Base-by-base conservation (phyloP, 2,329 filamentous ascomycete species). In the Arthrobotrys musiformis region DNA sequence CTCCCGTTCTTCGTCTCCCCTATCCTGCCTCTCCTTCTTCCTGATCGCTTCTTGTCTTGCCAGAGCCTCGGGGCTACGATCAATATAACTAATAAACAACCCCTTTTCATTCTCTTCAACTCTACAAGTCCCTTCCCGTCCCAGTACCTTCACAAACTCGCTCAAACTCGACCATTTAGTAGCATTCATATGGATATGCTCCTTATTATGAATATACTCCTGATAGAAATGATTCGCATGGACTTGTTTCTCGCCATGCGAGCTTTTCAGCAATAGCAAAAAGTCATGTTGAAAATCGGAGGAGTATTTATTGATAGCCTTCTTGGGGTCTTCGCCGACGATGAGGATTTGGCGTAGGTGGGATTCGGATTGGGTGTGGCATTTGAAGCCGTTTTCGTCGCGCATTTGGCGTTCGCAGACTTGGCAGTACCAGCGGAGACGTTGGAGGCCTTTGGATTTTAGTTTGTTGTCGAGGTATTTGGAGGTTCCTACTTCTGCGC, bases 211-310 rank as follows among this genome's bases (percentile, higher is more conserved):
- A 80, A 98, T 97, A 81, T 97, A 95, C 82, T 94, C 91, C 83
- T 98, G 93, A 84, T 99, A 99, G 83, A 98, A 98, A 78, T 92
- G 90, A 82, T 99, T 99, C 62, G 94, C 89, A 35, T 94, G 88
- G 0, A 98, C 90, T 81, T 90, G 88, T 84, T 99, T 99, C 84
- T 97, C 93, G 79, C 93, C 93, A 81, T 99, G 95, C 0, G 90
- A 89, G 0, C 94, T 97, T 70, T 89, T 88, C 5, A 99, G 86
- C 1, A 95, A 86, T 70, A 89, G 86, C 0, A 96, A 79, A 81
- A 97, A 97, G 82, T 96, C 92, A 73, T 88, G 88, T 79, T 91
- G 85, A 83, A 99, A 99, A 80, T 97, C 89, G 77, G 88, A 89
- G 83, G 89, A 92, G 85, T 90, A 99, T 52, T 94, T 88, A 82